phyloP scores from a whole-genome alignment of 1,139 yeast species.

The Meyerozyma smithsonii region DNA sequence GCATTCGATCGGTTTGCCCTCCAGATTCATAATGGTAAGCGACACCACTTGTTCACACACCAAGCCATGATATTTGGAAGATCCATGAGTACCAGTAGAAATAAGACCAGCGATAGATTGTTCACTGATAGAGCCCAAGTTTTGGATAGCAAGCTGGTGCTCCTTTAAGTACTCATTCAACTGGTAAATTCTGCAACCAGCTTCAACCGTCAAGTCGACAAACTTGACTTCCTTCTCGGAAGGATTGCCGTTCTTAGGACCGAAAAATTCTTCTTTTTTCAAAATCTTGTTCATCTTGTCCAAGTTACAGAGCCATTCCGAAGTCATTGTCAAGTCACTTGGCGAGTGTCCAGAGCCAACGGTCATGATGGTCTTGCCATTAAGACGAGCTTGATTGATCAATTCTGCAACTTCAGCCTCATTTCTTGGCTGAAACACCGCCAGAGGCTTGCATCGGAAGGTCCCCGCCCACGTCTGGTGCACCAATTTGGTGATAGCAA shows the following conservation, averaged over 20 bases:
- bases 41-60: conserved; percentile 85
- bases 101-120: conserved; percentile 93
- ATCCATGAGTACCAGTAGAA: conserved; percentile 96
- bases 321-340: conserved; percentile 81
- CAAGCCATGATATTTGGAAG: conserved; percentile 87
- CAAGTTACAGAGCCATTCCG: conserved; percentile 83
- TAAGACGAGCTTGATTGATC: conserved; percentile 58
- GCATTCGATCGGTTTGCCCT: conserved; percentile 67
- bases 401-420: conserved; percentile 60
- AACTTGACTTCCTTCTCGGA: conserved; percentile 47
- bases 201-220: conserved; percentile 89
- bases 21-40: conserved; percentile 65
- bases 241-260: conserved; percentile 31
- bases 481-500: conserved; percentile 32
- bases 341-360: conserved; percentile 98
- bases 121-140: conserved; percentile 89
- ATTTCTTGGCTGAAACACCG: conserved; percentile 69
- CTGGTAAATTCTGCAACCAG: conserved; percentile 81
- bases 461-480: conserved; percentile 94
- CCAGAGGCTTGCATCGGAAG: conserved; percentile 68
- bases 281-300: conserved; percentile 65
- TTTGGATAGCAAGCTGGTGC: conserved; percentile 77
- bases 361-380: conserved; percentile 67
- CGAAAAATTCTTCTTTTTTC: conserved; percentile 32
- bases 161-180: conserved; percentile 62